phyloP scores from a whole-genome alignment of 805 yeast genomes.

The Kockiozyma suomiensis region DNA sequence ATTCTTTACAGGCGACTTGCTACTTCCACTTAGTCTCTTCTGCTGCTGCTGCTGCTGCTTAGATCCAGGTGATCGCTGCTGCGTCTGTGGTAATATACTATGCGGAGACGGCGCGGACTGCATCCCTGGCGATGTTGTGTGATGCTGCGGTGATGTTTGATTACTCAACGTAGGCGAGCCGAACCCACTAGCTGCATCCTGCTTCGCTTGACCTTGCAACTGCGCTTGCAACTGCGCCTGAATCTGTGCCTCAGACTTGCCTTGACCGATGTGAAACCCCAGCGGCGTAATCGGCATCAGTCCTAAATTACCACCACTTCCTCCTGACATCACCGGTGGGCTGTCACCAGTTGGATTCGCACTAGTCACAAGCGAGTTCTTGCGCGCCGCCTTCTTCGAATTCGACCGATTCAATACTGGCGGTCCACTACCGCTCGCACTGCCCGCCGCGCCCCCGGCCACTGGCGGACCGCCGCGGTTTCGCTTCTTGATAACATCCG shows the following conservation, averaged over 20 bases:
- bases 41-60: slow-evolving; percentile 14
- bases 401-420: slow-evolving; percentile 14
- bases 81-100: background rate
- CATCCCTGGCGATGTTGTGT: background rate
- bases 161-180: background rate
- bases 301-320: background rate
- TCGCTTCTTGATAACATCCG: slow-evolving; percentile 90
- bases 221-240: no score
- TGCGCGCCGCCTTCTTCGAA: slow-evolving; percentile 23
- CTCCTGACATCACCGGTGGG: slow-evolving; percentile 1
- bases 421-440: slow-evolving; percentile 1
- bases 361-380: slow-evolving; percentile 21
- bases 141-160: background rate
- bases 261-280: background rate
- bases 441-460: slow-evolving; percentile 8
- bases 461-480: slow-evolving; percentile 57
- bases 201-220: slow-evolving; percentile 27
- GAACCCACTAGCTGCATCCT: slow-evolving; percentile 12
- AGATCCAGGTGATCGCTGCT: slow-evolving; percentile 10
- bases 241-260: no score
- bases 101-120: slow-evolving; percentile 4
- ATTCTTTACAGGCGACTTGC: slow-evolving; percentile 4
- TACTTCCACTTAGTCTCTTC: background rate
- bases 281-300: slow-evolving; percentile 7
- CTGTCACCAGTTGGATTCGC: slow-evolving; percentile 3